Evolutionary conservation across 306 rosid species (phyloP), one percentile per base, ranked within the genome.

Genomic region (Dicorynia guianensis): DNA sequence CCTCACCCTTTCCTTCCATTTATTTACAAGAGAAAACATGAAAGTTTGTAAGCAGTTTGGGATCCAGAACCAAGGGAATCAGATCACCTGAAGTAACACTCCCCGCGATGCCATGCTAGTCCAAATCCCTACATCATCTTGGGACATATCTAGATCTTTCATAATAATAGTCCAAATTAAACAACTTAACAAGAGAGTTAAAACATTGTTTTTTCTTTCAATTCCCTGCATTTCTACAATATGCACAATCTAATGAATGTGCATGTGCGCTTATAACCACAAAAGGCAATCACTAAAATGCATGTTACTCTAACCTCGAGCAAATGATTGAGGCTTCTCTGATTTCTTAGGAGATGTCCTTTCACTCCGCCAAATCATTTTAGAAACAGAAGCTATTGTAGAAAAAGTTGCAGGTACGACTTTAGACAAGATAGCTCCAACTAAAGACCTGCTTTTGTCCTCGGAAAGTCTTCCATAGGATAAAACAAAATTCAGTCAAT

Each of bases 351-450:
- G 84, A 65, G 97, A 79, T 3, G 69, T 78, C 63, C 63, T 85
- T 50, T 92, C 97, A 67, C 88, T 87, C 74, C 96, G 89, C 99
- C 97, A 96, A 82, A 96, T 81, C 83, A 92, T 68, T 72, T 87
- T 96, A 33, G 99, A 96, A 77, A 96, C 84, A 34, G 99, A 90
- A 79, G 97, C 84, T 67, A 96, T 83, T 8, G 99, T 92, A 30
- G 96, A 89, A 92, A 96, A 87, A 66, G 99, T 81, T 30, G 86
- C 97, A n/a, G 99, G 98, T 60, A 92, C 96, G 40, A 96, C 99
- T 90, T 86, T 92, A 73, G 99, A 96, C 72, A 92, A 83, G 80
- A 95, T 79, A 67, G 96, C 93, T 88, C 98, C 99, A 33, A 95
- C 96, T 35, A 95, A 78, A 71, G 99, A 96, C 83, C 93, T 86